Evolutionary conservation across 2,329 filamentous ascomycete genomes (phyloP), one percentile per base, ranked within the genome.

Genomic region (Botryotinia narcissicola): DNA sequence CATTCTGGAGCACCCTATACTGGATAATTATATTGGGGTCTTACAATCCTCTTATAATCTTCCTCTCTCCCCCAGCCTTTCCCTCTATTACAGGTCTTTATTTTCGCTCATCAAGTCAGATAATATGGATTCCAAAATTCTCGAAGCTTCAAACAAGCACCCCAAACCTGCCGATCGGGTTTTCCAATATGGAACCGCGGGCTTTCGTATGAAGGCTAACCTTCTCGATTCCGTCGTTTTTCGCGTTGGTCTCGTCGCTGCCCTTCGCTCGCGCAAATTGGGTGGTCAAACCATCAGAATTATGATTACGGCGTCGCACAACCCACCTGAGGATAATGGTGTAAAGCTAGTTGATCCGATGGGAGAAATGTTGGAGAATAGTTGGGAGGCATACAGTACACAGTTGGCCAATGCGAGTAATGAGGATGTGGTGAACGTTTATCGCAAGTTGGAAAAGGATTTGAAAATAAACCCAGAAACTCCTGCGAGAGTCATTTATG

Each of bases 261-360:
- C 93, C 73, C 88, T 98, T 70, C 92, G 96, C 76, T 98, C 94
- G 77, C 93, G 94, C 82, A 97, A 96, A 84, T 89, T 97, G 79
- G 91, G 92, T 82, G 92, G 94, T 77, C 93, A 97, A 85, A 92
- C 93, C 79, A 97, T 99, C 80, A 96, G 96, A 80, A 92, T 99
- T 78, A 97, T 97, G 94, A 93, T 97, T 82, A 97, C 94, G 60
- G 94, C 94, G 75, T 97, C 93, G 80, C 94, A 97, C 86, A 97
- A 97, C 84, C 93, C 93, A 29, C 92, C 94, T 48, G 87, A 90
- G 78, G 94, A 97, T 84, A 97, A 97, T 83, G 94, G 94, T 70
- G 92, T 97, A 82, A 97, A 97, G 87, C 90, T 99, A 78, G 94
- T 99, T 76, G 96, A 99, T 83, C 96, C 96, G 20, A 92, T 97